Base-by-base conservation (phyloP, 2,329 filamentous ascomycete species). In the Diplodia intermedia region DNA sequence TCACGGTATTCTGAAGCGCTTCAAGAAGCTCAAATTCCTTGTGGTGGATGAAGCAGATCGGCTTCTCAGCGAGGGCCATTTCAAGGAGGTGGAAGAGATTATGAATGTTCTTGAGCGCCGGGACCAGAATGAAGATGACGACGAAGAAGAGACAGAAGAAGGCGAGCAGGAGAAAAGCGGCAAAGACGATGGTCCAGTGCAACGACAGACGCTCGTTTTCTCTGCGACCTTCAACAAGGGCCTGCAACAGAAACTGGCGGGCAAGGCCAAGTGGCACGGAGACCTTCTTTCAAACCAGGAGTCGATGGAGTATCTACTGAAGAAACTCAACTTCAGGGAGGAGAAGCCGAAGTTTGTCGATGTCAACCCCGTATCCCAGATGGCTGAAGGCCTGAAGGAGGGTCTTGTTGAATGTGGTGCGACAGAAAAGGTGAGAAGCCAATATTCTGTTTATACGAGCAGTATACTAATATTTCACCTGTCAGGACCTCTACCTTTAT, bases 41-140 rank as follows among this genome's bases (percentile, higher is more conserved):
- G 93, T 98, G 0, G 86, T 99, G 1, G 95, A 99, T 73, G 95
- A 99, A 79, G 95, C 95, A 0, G 95, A 99, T 81, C 87, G 95
- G 65, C 84, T 99, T 20, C 85, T 99, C 70, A 95, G 93, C 65
- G 91, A 96, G 72, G 95, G 95, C 0, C 92, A 97, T 76, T 99
- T 97, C 81, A 94, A 97, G 78, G 95, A 99, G 78, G 89, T 94
- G 4, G 90, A 94, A 72, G 90, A 97, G 68, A 97, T 99, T 26
- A 80, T 99, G 18, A 89, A 89, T 68, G 88, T 92, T 0, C 81
- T 99, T 11, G 93, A 97, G 74, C 85, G 89, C 33, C 82, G 86
- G 49, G 83, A 86, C 26, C 83, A 84, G 7, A 78, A 81, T 0
- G 80, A 83, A 4, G 82, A 85, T 11, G 79, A 82, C 0, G 74